Evolutionary conservation across 2,329 filamentous ascomycete genomes (phyloP), one percentile per base, ranked within the genome.

Genomic region (Alternaria rosae): DNA sequence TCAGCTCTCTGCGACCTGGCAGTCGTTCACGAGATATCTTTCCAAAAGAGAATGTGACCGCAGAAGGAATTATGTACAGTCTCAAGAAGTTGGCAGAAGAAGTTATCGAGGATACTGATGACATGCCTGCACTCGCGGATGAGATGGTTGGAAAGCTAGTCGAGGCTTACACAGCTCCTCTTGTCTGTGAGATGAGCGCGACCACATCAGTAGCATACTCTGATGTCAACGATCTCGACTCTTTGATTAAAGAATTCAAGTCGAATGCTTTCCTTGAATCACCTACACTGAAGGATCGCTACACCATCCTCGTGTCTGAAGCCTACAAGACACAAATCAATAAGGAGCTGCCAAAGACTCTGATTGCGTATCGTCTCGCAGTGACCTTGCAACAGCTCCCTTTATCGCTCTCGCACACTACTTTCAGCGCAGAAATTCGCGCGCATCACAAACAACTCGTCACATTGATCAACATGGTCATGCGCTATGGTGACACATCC

Each of bases 61-160:
- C 78, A 15, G 79, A 81, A 57, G 69, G 70, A 3, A 51, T 80
- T 7, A 59, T 76, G 0, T 78, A 76, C 54, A 76, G 74, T 5
- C 54, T 78, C 2, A 76, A 71, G 13, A 79, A 75, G 50, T 74
- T 79, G 65, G 56, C 75, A 15, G 73, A 76, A 25, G 72, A 77
- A 21, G 70, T 70, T 7, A 62, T 75, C 5, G 74, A 78, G 55
- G 63, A 71, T 12, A 62, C 54, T 0, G 67, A 76, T 2, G 61
- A 74, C 15, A 65, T 71, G 17, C 61, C 72, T 10, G 62, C 53
- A 15, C 72, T 71, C 12, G 66, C 69, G 25, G 62, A 70, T 28
- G 62, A 74, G 17, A 67, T 75, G 28, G 59, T 68, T 2, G 32
- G 58, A 12, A 73, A 76, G 52, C 54, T 78, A 7, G 42, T 71